Base-by-base conservation (phyloP, 352 stramenopile genomes). In the Globisporangium nunn region DNA sequence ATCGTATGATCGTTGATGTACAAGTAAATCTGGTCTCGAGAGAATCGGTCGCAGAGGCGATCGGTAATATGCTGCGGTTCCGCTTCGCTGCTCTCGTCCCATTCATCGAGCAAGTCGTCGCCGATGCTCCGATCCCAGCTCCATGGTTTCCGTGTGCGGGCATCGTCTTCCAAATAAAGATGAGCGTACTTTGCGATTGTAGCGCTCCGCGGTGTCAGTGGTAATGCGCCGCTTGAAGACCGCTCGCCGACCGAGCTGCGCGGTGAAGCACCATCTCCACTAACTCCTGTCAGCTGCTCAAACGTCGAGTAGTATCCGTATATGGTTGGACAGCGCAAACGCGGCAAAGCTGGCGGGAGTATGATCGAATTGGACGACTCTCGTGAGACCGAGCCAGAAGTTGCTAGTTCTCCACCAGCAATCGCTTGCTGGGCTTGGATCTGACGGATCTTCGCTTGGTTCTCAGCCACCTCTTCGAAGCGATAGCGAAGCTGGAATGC, bases 171-270 rank as follows among this genome's bases (percentile, higher is more conserved):
- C 2, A 89, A 49, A 62, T 90, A 92, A 29, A 92, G 51, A 28
- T 87, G 77, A 15, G 76, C 78, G 50, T 92, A 92, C 58, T 92
- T 92, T n/a, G 78, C 72, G 23, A 90, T 66, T 17, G 82, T 92
- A 2, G 79, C 71, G 43, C 72, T 83, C 1, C 82, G 78, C 15
- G 82, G 82, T 12, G 82, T 88, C 50, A 90, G 54, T 2, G 63
- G 58, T 29, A 44, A 52, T 4, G 31, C 35, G 10, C 10, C 33
- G 11, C 40, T 45, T 7, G 59, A 54, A 17, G 10, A 48, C 40
- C 59, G 15, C 8, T 28, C 29, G 15, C 61, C 49, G 7, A 18
- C 14, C 30, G 54, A 28, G 12, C 18, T 35, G 10, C 46, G 28
- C 0, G 47, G 47, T 1, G 49, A 51, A 0, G 29, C 17, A 29